Percentiles rank a stretch among this genome's conserved stretches.
These are phyloP conservation scores for Starmerella roubikii DNA, from an alignment of 805 yeast species.

Conservation along the genomic window DNA sequence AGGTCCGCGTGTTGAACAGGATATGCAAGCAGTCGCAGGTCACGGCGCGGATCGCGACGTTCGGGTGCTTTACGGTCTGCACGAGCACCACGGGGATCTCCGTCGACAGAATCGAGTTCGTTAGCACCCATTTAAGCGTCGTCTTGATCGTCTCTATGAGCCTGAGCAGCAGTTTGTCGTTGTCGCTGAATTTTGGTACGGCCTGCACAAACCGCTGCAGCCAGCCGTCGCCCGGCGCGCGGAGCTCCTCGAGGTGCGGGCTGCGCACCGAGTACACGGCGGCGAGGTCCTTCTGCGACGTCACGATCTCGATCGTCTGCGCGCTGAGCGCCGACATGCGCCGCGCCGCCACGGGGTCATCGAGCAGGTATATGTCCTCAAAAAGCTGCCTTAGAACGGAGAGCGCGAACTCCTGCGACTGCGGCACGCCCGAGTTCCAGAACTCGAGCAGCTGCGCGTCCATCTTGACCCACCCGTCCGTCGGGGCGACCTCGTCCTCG, in stretches of 20 bases:
- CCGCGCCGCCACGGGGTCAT: constrained; percentile 78
- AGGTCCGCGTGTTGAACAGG: constrained; percentile 59
- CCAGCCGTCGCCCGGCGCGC: constrained; percentile 60
- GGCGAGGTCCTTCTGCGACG: constrained; percentile 53
- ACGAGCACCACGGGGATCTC: constrained; percentile 54
- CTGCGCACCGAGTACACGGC: constrained; percentile 53
- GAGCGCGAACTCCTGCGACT: constrained; percentile 44
- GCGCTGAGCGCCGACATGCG: constrained; percentile 67
- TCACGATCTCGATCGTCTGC: constrained; percentile 68
- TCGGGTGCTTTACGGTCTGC: constrained; percentile 25
- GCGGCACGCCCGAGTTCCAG: constrained; percentile 45
- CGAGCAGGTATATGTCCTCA: constrained; percentile 84
- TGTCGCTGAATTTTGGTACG: constrained; percentile 17
- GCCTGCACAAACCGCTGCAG: constrained; percentile 51
- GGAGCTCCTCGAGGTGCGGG: constrained; percentile 42
- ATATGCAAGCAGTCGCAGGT: constrained; percentile 87
- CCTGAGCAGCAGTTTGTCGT: constrained; percentile 27
- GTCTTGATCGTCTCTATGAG: constrained; percentile 74
- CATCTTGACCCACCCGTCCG: constrained; percentile 72
- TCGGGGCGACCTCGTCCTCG: constrained; percentile 23
- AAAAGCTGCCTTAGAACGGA: constrained; percentile 73
- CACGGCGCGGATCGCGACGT: constrained; percentile 58
- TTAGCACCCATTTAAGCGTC: constrained; percentile 82
- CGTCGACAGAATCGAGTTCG: constrained; percentile 53
- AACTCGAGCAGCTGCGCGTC: constrained; percentile 59